Evolutionary conservation across 2,329 filamentous ascomycete genomes (phyloP), one percentile per base, ranked within the genome.

Genomic region (Fusarium fujikuroi): DNA sequence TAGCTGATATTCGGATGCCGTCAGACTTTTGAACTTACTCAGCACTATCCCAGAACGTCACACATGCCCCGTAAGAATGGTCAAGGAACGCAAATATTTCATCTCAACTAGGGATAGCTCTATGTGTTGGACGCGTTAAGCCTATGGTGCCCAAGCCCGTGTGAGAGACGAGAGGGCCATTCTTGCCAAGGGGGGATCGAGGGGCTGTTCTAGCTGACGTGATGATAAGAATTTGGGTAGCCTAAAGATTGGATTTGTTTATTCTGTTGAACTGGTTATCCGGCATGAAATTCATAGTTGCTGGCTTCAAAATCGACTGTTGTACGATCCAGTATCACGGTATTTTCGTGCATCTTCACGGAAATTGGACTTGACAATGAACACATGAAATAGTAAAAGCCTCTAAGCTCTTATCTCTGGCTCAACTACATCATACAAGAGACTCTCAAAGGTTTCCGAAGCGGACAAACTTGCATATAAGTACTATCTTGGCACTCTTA

Each of bases 111-210:
- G 81, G 75, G 4, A 78, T 80, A 23, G 62, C 37, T n/a, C 73
- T 73, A 46, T 76, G 76, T 34, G 57, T 61, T 6, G 30, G 46
- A 25, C 61, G 71, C 5, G 12, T 60, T 21, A 83, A 63, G 4
- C 86, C 86, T 85, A 90, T 89, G 15, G 84, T 78, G 16, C 88
- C 87, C 28, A 87, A 84, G 10, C 87, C 88, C 2, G 88, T 71
- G 14, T 81, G 82, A 5, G 84, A 82, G 32, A 90, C 83, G 32
- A 83, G 69, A 1, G 86, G 87, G 32, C 87, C 87, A 74, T 86
- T 81, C 66, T 84, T 85, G 60, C 88, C 87, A 9, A 89, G 49
- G 10, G 40, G 44, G 8, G 8, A 1, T 10, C 12, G 42, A 15
- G 36, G 34, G 8, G 12, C 4, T 5, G 28, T 15, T n/a, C 46